Evolutionary conservation across 495 filamentous ascomycete species (phyloP).

Genomic region (Podospora anserina): DNA sequence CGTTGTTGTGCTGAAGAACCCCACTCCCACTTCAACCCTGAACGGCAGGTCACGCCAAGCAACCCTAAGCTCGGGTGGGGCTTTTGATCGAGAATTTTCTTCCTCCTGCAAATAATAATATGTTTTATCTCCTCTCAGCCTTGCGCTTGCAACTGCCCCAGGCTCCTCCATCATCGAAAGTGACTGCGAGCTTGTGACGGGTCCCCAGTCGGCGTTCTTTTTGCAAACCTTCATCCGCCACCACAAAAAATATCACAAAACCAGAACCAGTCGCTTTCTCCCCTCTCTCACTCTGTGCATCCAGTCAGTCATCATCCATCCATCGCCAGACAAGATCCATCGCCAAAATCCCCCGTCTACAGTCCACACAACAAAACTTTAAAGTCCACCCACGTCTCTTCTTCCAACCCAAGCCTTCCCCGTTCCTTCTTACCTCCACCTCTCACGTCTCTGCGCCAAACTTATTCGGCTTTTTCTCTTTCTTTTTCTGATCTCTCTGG

Average conservation of each 20-base stretch:
- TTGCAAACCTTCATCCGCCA: background rate
- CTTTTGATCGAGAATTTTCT: background rate
- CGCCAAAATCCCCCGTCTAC: background rate
- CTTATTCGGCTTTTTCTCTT: background rate
- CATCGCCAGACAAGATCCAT: background rate
- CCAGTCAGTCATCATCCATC: background rate
- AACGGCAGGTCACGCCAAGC: background rate
- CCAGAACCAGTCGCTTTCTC: background rate
- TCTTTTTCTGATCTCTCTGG: background rate
- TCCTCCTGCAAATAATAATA: background rate
- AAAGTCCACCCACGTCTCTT: background rate
- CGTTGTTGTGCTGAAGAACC: background rate
- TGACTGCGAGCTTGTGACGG: background rate
- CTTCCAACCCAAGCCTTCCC: background rate
- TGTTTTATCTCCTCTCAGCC: background rate
- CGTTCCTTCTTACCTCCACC: background rate
- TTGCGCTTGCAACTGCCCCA: background rate
- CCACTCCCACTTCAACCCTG: background rate
- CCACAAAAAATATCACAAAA: background rate
- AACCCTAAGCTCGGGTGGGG: background rate
- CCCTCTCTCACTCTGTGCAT: background rate
- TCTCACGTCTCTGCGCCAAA: background rate
- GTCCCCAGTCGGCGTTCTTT: background rate
- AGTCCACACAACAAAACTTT: background rate
- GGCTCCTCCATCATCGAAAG: background rate